Base-by-base conservation (phyloP, 495 filamentous ascomycete species). In the Tuber indicum region DNA sequence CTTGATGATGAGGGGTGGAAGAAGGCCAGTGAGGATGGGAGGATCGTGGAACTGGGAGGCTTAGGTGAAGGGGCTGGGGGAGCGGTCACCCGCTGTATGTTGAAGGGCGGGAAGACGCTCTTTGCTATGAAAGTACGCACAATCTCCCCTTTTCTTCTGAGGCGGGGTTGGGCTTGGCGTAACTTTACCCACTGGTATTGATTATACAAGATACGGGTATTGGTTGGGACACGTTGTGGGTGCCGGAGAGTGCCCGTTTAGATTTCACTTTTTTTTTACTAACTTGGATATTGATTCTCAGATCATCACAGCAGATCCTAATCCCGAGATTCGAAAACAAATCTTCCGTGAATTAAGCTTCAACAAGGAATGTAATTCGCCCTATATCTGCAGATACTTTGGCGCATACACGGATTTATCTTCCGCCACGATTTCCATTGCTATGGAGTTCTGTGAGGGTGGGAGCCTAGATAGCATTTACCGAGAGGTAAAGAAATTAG, bases 391-490 rank as follows among this genome's bases (percentile, higher is more conserved):
- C 85, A 91, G 91, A 76, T 99, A 99, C 85, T 98, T 97, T 81
- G 96, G 96, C 77, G 94, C 96, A 75, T 98, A 97, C 81, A 92
- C 94, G 85, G 94, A 98, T 83, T 91, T 96, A 77, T 91, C 92
- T 7, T 93, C 92, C 0, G 93, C 95, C 47, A 98, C 96, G 26
- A 98, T 99, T 76, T 95, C 92, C 70, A 99, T 99, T 84, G 94
- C 94, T 42, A 99, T 99, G 96, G 96, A 99, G 84, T 98, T 97
- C 83, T 99, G 96, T 84, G 96, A 98, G 84, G 96, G 96, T 72
- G 96, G 96, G 45, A 96, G 92, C 73, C 89, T 99, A 46, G 93
- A 99, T 85, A 93, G 92, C 82, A 94, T 99, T 81, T 99, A 98
- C 87, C 93, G 93, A 78, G 95, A 98, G 85, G 93, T 99, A 73